Conservation (phyloP, 129 eudicot genomes). For the Artemisia tridentata region DNA sequence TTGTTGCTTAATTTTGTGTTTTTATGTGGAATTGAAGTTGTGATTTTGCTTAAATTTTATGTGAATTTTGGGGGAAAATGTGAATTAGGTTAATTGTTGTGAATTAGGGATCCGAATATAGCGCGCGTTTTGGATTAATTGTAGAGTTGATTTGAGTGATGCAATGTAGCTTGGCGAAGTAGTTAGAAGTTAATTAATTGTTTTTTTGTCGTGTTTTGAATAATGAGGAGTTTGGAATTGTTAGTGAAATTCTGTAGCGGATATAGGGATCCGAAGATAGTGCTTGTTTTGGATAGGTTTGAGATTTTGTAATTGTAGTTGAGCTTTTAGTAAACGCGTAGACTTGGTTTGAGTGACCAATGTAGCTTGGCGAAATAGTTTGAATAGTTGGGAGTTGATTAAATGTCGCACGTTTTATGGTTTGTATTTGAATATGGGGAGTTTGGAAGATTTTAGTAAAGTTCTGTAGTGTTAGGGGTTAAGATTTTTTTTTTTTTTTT, state of each 20-base stretch:
- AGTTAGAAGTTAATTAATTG: slow-evolving; percentile 5
- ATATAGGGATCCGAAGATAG: too few relatives aligned
- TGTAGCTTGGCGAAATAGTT: slow-evolving; percentile 11
- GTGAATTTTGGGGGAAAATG: not conserved
- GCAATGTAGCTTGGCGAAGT: slow-evolving; percentile 1
- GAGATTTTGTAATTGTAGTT: too few relatives aligned
- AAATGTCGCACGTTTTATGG: not conserved
- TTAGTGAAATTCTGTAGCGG: too few relatives aligned
- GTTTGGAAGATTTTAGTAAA: too few relatives aligned
- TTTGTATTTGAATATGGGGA: not conserved
- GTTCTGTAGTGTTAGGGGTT: too few relatives aligned
- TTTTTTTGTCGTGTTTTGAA: not conserved
- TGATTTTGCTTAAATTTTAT: slow-evolving; percentile 12
- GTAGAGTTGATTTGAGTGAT: not conserved
- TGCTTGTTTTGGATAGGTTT: too few relatives aligned
- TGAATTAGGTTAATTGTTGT: too few relatives aligned
- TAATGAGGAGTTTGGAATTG: too few relatives aligned
- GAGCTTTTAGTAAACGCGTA: not conserved
- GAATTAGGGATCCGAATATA: not conserved
- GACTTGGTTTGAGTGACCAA: slow-evolving; percentile 14
- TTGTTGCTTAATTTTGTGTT: not conserved
- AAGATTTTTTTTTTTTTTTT: too few relatives aligned
- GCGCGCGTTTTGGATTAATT: not conserved
- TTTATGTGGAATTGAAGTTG: slow-evolving; percentile 1
- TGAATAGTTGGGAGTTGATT: slow-evolving; percentile 6